Percentiles rank a stretch among this genome's conserved stretches.
phyloP scores from a whole-genome alignment of 495 filamentous ascomycete genomes.

The Penicillium cataractarum region DNA sequence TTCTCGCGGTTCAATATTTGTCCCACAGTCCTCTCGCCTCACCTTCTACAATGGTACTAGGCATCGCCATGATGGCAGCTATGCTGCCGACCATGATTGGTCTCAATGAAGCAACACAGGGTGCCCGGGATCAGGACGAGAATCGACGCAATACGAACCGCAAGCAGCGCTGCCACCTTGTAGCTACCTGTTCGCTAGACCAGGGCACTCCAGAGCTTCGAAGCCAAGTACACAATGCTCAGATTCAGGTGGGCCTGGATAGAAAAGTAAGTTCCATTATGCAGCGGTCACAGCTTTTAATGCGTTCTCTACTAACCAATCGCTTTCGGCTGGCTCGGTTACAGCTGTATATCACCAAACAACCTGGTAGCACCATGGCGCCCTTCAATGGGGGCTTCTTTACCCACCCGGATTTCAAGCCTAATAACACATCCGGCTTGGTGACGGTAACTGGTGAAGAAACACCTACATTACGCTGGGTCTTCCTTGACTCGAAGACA shows the following conservation, averaged over 20 bases:
- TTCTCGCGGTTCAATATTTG: too few species aligned
- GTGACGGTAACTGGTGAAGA: conserved; percentile 33
- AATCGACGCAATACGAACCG: conserved; percentile 23
- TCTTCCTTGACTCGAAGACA: conserved; percentile 29
- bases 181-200: conserved; percentile 25
- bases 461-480: conserved; percentile 33
- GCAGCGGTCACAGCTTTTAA: conserved; percentile 4
- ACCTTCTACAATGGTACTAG: conserved; percentile 28
- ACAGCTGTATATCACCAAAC: conserved; percentile 36
- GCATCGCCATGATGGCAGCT: conserved; percentile 35
- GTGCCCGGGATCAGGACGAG: conserved; percentile 28
- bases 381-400: conserved; percentile 35
- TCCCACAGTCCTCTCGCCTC: not conserved
- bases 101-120: conserved; percentile 31
- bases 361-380: conserved; percentile 24
- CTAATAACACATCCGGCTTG: conserved; percentile 28
- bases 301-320: not conserved
- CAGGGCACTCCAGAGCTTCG: conserved; percentile 26
- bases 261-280: conserved; percentile 27
- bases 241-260: conserved; percentile 33
- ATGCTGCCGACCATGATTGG: conserved; percentile 38
- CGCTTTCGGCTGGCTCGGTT: not conserved
- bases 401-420: conserved; percentile 29
- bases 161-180: conserved; percentile 28
- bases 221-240: conserved; percentile 32